Base-by-base conservation (phyloP, 1,139 yeast species). In the Meyerozyma smithsonii region DNA sequence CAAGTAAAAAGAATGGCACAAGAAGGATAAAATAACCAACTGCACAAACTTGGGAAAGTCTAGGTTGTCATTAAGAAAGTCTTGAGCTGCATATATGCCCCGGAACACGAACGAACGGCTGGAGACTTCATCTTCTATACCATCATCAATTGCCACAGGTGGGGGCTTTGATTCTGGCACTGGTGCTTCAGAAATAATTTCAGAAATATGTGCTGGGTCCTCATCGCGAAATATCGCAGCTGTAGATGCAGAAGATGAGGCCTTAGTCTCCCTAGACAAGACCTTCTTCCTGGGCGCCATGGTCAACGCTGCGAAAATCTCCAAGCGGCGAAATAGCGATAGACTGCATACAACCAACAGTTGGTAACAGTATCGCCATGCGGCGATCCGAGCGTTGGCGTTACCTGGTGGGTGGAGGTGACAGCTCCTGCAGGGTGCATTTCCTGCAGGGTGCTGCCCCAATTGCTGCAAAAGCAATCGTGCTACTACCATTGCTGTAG, bases 31-130 rank as follows among this genome's bases (percentile, higher is more conserved):
- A 18, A 60, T 52, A 44, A 69, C 47, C 33, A 66, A 17, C 48
- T 71, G 74, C n/a, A 62, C 57, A 39, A 62, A 61, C 38, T 58
- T 62, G 21, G 60, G 42, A 30, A 61, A 50, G 24, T 50, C 54
- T 55, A 71, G 44, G 35, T 65, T 52, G 8, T 61, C 67, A 44
- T 69, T 70, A 37, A 69, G 50, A 44, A 62, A 69, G 42, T 71
- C 76, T 45, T 71, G 76, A 8, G 58, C 48, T 15, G 50, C 49
- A 48, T 58, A 69, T 28, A 69, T 44, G 3, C 5, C 21, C 5
- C 34, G 10, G 8, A 30, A 11, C 20, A 30, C 21, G 12, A n/a
- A 16, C 7, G 34, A 30, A 3, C 10, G 34, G n/a, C 21, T 12
- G 16, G 18, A 12, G 10, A 10, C 20, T 10, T 30, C 34, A 4